Conservation (phyloP, 768 basidiomycete species). For the Favolaschia claudopus region DNA sequence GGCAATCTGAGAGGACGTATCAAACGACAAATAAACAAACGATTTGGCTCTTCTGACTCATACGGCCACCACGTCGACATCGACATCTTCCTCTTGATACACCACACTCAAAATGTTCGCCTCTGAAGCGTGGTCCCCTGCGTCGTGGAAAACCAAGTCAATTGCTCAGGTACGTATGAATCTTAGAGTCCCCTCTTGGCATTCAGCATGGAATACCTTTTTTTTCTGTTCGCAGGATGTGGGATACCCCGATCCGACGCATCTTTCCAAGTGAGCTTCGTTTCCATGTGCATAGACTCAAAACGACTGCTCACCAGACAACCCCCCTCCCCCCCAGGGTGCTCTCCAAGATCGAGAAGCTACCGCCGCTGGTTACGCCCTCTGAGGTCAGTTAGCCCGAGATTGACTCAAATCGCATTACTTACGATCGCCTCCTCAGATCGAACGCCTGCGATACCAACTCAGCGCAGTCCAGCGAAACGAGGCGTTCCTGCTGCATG, state of each 20-base stretch:
- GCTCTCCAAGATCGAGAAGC: slow-evolving; percentile 72
- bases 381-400: slow-evolving; percentile 71
- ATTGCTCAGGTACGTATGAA: slow-evolving; percentile 69
- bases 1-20: too few species aligned
- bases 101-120: slow-evolving; percentile 18
- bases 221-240: slow-evolving; percentile 58
- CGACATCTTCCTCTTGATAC: neutral
- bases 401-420: slow-evolving; percentile 4
- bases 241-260: slow-evolving; percentile 68
- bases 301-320: slow-evolving; percentile 17
- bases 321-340: slow-evolving; percentile 55
- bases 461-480: slow-evolving; percentile 82
- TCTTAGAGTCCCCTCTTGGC: slow-evolving; percentile 1
- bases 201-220: neutral
- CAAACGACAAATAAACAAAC: too few species aligned
- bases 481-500: slow-evolving; percentile 93
- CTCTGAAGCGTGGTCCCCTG: slow-evolving; percentile 65
- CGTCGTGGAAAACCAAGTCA: slow-evolving; percentile 81
- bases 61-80: too few species aligned
- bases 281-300: neutral
- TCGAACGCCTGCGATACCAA: slow-evolving; percentile 84
- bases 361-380: slow-evolving; percentile 93
- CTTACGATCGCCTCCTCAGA: slow-evolving; percentile 52
- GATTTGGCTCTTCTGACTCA: too few species aligned
- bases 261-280: slow-evolving; percentile 60